These are phyloP conservation scores for Debaryomyces udenii DNA, from an alignment of 1,139 yeast species.

Conservation along the genomic window DNA sequence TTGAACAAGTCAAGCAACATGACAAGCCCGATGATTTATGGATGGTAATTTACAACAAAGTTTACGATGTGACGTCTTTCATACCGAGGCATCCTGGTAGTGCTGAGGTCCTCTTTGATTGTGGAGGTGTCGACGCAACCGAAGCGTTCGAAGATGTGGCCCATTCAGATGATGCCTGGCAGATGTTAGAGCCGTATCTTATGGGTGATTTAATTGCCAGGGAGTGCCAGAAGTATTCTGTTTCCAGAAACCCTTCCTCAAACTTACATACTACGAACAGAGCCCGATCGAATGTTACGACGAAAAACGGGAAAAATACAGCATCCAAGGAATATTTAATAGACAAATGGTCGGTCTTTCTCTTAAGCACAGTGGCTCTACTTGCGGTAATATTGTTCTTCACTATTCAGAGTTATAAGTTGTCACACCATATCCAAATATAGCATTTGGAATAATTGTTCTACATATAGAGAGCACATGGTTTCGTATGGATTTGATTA, in stretches of 20 bases:
- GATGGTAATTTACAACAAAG: constrained; percentile 68
- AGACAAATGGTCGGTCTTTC: constrained; percentile 24
- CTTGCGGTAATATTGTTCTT: constrained; percentile 30
- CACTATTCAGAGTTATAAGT: constrained; percentile 33
- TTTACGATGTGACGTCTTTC: constrained; percentile 58
- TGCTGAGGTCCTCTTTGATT: constrained; percentile 64
- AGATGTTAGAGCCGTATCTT: constrained; percentile 42
- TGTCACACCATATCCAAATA: constrained; percentile 18
- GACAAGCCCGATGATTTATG: constrained; percentile 54
- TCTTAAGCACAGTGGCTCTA: constrained; percentile 27
- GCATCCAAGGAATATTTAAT: constrained; percentile 14
- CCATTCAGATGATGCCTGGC: constrained; percentile 48
- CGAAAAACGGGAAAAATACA: constrained; percentile 12
- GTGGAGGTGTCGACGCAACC: constrained; percentile 77
- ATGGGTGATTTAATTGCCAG: constrained; percentile 34
- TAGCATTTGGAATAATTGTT: too few species aligned
- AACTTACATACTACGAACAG: neutral
- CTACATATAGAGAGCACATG: too few species aligned
- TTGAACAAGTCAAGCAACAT: constrained; percentile 50
- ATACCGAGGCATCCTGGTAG: constrained; percentile 69
- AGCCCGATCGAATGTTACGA: constrained; percentile 12
- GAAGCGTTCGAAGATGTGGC: constrained; percentile 57
- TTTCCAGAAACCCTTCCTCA: constrained; percentile 6
- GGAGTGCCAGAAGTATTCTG: constrained; percentile 9
- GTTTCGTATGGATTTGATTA: too few species aligned